Evolutionary conservation across 192 early-diverging fungal genomes (phyloP), one percentile per base, ranked within the genome.

Genomic region (Radiomyces spectabilis): DNA sequence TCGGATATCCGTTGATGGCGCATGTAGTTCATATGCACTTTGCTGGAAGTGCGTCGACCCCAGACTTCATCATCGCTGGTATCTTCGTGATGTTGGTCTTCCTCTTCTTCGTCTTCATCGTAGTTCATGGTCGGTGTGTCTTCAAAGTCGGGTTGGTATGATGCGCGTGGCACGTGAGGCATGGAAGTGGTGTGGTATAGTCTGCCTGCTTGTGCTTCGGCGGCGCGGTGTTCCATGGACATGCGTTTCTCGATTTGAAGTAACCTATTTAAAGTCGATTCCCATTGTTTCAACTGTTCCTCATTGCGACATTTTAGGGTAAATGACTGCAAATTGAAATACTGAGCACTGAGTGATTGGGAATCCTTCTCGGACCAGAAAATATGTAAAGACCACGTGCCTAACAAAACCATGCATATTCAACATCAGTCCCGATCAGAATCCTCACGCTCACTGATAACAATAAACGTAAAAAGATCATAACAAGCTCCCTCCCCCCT

Each of bases 231-330:
- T 48, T 48, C 30, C 46, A 48, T 48, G 9, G 24, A n/a, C n/a
- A 44, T 44, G 18, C 42, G 42, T 21, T 44, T 44, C 2, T 44
- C 42, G 12, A 19, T 12, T 22, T 42, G 37, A 13, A 93, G 69
- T 18, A 87, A 73, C 49, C 80, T 77, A 47, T 93, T 80, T 32
- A 98, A 65, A 4, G 90, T 81, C 25, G 59, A 58, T 59, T 88
- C 80, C 96, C 96, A 99, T 59, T 85, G 78, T 49, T 79, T 81
- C 16, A 95, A 79, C 63, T 95, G 94, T 59, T 99, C 96, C 51
- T 85, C 82, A 55, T 93, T 89, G 13, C 91, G 73, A 70, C 92
- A 94, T 43, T 85, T 86, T 19, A 99, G 66, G 46, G 80, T 85
- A 77, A 99, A 95, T 44, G 87, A 77, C 48, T 93, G 86, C 74